These are phyloP conservation scores for Fagopyrum tataricum DNA, from an alignment of 148 eudicot species.

Conservation along the genomic window DNA sequence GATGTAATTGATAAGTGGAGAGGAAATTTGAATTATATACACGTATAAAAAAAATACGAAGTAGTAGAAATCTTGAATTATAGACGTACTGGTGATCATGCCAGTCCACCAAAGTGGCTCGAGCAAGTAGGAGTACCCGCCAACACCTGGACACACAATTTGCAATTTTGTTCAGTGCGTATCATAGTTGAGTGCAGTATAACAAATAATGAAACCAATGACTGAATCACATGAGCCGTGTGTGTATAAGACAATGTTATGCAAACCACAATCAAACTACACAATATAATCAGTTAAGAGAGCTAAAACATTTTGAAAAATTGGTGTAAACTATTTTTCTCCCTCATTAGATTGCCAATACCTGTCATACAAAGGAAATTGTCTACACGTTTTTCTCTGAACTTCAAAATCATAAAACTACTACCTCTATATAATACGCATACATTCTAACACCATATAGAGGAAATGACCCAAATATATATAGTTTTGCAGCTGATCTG, in stretches of 20 bases:
- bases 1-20: not conserved
- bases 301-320: not conserved
- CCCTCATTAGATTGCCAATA: not conserved
- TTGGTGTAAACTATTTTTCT: not conserved
- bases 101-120: constrained; percentile 82
- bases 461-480: not conserved
- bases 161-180: not conserved
- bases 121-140: constrained; percentile 62
- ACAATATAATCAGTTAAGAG: not conserved
- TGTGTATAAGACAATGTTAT: not conserved
- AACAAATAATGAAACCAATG: not conserved
- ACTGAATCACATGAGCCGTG: not conserved
- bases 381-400: not conserved
- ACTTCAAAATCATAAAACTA: not conserved
- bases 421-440: not conserved
- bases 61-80: not conserved
- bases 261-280: not conserved
- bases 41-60: not conserved
- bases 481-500: not conserved
- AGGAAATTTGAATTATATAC: not conserved
- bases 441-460: not conserved
- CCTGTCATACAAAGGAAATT: not conserved
- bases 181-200: not conserved
- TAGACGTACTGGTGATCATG: constrained; percentile 63
- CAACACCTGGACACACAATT: constrained; percentile 35